Base-by-base conservation (phyloP, 2,329 filamentous ascomycete genomes). In the Colletotrichum eleusines region DNA sequence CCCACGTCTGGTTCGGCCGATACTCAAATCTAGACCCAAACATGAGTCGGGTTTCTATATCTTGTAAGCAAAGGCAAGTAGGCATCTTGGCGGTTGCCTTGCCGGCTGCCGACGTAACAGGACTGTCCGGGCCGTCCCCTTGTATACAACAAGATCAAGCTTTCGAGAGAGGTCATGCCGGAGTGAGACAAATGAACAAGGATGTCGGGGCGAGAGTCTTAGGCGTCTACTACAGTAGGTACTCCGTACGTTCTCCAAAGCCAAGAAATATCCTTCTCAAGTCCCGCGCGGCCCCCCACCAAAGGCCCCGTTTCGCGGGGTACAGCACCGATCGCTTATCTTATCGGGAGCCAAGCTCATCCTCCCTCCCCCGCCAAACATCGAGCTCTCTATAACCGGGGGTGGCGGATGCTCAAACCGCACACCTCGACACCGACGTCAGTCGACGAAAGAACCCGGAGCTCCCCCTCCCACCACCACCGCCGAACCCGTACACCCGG, bases 281-380 rank as follows among this genome's bases (percentile, higher is more conserved):
- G 18, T 42, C 46, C 60, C 44, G 44, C 60, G 26, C n/a, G 2
- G 48, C 23, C 60, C n/a, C 48, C 60, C 26, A 46, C 42, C 42
- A 46, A 46, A 46, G 42, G 42, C 42, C 42, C 60, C 35, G 20
- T 54, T 63, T 63, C 48, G 60, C 48, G 60, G 60, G 60, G 60
- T 54, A 44, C n/a, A n/a, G n/a, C n/a, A n/a, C 48, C 53, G 31
- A 20, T 54, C 38, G 35, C 60, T 44, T 54, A 63, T 63, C 60
- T 63, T 63, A 63, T 63, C 60, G 14, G 48, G 14, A 44, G 23
- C 28, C 57, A 50, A 61, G 44, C 58, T 61, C 23, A 11, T 42
- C 18, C 40, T 42, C 16, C 42, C 58, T 46, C 44, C 44, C 55
- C 59, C 59, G 46, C 59, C 59, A 51, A 50, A 31, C 58, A 16